Conservation (phyloP, 495 filamentous ascomycete species). For the Lasiosphaeriaceae sp. region DNA sequence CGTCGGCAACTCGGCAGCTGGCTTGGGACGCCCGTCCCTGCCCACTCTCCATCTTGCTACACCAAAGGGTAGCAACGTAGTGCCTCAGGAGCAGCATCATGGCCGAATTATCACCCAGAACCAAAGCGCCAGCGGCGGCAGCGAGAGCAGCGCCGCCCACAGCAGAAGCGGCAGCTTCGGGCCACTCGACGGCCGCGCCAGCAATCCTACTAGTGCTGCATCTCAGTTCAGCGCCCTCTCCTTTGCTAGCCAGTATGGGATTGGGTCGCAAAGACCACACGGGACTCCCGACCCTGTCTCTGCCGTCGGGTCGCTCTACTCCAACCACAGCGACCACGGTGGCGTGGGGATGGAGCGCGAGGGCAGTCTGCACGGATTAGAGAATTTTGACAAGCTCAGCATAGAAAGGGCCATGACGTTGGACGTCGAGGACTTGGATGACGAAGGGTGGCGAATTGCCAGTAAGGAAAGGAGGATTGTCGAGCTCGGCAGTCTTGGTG, state of each 20-base stretch:
- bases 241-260: conserved; percentile 65
- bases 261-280: conserved; percentile 43
- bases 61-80: conserved; percentile 70
- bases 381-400: conserved; percentile 69
- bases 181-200: conserved; percentile 66
- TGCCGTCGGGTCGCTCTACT: conserved; percentile 79
- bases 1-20: conserved; percentile 40
- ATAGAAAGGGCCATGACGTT: conserved; percentile 74
- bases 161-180: conserved; percentile 72
- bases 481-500: conserved; percentile 85
- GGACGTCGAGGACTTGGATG: conserved; percentile 92
- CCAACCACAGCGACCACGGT: conserved; percentile 58
- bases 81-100: conserved; percentile 55
- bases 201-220: conserved; percentile 75
- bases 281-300: conserved; percentile 82
- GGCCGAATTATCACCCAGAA: conserved; percentile 42
- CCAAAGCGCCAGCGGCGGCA: conserved; percentile 65
- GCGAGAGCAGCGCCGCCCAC: conserved; percentile 61
- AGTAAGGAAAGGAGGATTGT: conserved; percentile 81
- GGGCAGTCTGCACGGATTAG: conserved; percentile 61
- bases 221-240: conserved; percentile 73
- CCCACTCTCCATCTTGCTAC: conserved; percentile 78
- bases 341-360: conserved; percentile 71
- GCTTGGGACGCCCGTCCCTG: conserved; percentile 51
- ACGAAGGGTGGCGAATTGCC: conserved; percentile 90